Base-by-base conservation (phyloP, 2,329 filamentous ascomycete genomes). In the Fusarium anguioides region DNA sequence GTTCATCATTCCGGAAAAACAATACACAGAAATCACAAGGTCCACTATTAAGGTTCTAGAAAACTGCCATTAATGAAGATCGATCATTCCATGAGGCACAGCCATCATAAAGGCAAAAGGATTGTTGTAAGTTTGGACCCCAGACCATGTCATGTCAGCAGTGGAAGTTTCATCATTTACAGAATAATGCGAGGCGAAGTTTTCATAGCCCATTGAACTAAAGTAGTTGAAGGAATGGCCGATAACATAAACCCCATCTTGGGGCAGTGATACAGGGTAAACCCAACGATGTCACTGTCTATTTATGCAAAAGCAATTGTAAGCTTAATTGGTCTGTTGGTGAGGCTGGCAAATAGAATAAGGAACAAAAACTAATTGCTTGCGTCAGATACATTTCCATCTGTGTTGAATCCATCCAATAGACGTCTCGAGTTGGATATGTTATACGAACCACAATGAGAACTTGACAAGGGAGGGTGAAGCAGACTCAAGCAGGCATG, bases 91-190 rank as follows among this genome's bases (percentile, higher is more conserved):
- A 10, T 33, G 23, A 40, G n/a, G 18, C 58, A 63, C 33, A 63
- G 50, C 60, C 60, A 64, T 45, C 12, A 6, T n/a, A 18, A 37
- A 46, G n/a, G n/a, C n/a, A n/a, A n/a, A n/a, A n/a, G 40, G 60
- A 52, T 42, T 37, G 4, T 27, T 9, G 35, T 27, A 46, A 24
- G 11, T 10, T 27, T 41, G 14, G 24, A 58, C 44, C 14, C 17
- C 23, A 9, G 3, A 24, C 23, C 15, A 3, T 17, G 5, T 31
- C 39, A 21, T 27, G 37, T 55, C 37, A 48, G 23, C 46, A 31
- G 15, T 10, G 3, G 20, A 36, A 41, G 11, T n/a, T 29, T 31
- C n/a, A 26, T 26, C 6, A 9, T 26, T 23, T 4, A 36, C 9
- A 37, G 10, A 3, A 6, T 27, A 12, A 46, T 33, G 21, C 50